Evolutionary conservation across 768 basidiomycete species (phyloP).

Genomic region (Boletus eberwhitei): DNA sequence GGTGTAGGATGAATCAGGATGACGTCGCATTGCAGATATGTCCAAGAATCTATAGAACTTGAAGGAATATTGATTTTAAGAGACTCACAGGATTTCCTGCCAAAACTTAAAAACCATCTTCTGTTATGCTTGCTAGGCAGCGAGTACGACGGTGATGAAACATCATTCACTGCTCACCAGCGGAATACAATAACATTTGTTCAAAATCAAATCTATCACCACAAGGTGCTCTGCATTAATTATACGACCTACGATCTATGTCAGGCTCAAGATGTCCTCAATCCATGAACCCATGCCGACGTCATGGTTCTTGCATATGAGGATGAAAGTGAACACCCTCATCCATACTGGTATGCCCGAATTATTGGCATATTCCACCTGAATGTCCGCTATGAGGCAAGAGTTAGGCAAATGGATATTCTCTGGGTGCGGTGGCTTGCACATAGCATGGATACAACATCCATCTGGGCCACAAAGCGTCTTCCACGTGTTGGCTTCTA

Average conservation of each 20-base stretch:
- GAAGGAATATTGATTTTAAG: no score
- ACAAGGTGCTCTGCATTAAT: slow-evolving; percentile 27
- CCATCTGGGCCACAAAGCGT: not conserved
- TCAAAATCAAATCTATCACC: slow-evolving; percentile 23
- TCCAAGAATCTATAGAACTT: no score
- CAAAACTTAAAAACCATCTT: not conserved
- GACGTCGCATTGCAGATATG: not conserved
- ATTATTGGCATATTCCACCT: slow-evolving; percentile 9
- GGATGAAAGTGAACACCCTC: slow-evolving; percentile 29
- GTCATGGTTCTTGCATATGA: slow-evolving; percentile 35
- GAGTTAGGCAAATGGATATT: not conserved
- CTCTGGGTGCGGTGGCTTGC: not conserved
- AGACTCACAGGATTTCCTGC: not conserved
- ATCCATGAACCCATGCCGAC: slow-evolving; percentile 34
- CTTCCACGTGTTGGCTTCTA: not conserved
- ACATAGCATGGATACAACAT: not conserved
- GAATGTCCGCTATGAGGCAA: not conserved
- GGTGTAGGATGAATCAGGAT: not conserved
- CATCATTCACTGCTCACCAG: slow-evolving; percentile 13
- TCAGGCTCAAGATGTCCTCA: slow-evolving; percentile 37
- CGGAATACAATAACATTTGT: slow-evolving; percentile 6
- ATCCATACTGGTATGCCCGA: slow-evolving; percentile 38
- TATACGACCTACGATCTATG: slow-evolving; percentile 31
- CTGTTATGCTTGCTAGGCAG: not conserved
- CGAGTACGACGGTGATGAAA: slow-evolving; percentile 26